Percentiles rank a stretch among this genome's conserved stretches.
Conservation (phyloP, 345 rosid species). For the Lumnitzera racemosa region DNA sequence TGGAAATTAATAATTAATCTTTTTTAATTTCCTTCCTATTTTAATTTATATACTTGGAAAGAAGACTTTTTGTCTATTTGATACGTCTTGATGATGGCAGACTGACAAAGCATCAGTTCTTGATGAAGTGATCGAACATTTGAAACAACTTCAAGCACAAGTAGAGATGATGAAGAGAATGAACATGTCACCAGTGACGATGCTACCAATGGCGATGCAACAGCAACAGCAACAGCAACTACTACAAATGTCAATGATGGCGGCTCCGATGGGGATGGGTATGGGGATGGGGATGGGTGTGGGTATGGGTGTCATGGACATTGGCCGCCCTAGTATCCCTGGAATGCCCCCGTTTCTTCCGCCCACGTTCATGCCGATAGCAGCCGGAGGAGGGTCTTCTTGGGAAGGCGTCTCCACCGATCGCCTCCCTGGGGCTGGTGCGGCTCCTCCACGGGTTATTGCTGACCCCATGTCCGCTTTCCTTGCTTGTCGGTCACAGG, state of each 20-base stretch:
- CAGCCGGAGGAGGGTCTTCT: conserved; percentile 14
- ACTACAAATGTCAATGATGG: conserved; percentile 80
- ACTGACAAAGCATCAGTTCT: conserved; percentile 97
- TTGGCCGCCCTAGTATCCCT: conserved; percentile 36
- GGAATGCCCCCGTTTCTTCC: conserved; percentile 36
- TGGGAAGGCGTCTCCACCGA: conserved; percentile 50
- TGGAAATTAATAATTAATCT: too few species aligned
- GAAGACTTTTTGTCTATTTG: not conserved
- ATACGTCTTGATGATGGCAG: conserved; percentile 20
- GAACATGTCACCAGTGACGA: conserved; percentile 67
- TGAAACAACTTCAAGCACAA: conserved; percentile 88
- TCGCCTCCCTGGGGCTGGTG: conserved; percentile 20
- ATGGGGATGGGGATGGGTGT: conserved; percentile 41
- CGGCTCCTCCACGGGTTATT: conserved; percentile 24
- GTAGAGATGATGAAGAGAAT: conserved; percentile 74
- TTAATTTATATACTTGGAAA: not conserved
- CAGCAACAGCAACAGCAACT: conserved; percentile 90
- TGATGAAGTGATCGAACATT: conserved; percentile 91
- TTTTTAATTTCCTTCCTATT: too few species aligned
- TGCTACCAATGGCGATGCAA: conserved; percentile 81
- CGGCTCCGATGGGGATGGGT: conserved; percentile 56
- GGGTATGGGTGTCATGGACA: conserved; percentile 67
- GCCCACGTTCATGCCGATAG: conserved; percentile 45
- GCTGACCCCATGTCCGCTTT: conserved; percentile 61
- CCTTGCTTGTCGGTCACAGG: conserved; percentile 75